Evolutionary conservation across 1,284 basidiomycete species (phyloP), one percentile per base, ranked within the genome.

Genomic region (Pseudozyma flocculosa): DNA sequence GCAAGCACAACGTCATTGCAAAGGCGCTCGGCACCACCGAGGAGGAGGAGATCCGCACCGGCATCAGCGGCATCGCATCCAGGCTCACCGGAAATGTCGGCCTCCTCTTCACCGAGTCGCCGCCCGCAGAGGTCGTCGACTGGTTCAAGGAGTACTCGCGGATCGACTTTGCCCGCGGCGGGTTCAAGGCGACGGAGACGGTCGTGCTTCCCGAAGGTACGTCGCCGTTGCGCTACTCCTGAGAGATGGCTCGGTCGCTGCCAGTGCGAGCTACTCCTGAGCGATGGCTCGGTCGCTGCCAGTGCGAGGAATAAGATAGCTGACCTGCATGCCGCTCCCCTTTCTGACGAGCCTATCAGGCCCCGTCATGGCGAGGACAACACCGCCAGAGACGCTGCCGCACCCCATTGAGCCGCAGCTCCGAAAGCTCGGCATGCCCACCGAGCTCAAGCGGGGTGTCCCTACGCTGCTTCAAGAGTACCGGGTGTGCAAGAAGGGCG

Each of bases 391-490:
- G 54, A 88, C 92, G 1, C 92, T 97, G 78, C 91, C 94, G 24
- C 92, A 96, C 79, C 92, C 90, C 68, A 90, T 97, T 81, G 94
- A 99, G 72, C 92, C 94, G 19, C 93, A 97, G 76, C 83, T 99
- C 48, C 86, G 94, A 51, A 88, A 89, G 77, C 84, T 97, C 26
- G 95, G 95, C 13, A 82, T 99, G 48, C 84, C 86, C 41, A 97
- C 94, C 18, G 84, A 83, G 49, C 85, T 99, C 81, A 85, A 88
- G 61, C 85, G 85, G 64, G 95, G 94, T 52, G 88, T 96, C 2
- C 94, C 95, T 2, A 89, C 87, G 4, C 81, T 98, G 49, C 84
- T 86, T 43, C 63, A 64, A 24, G 83, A 82, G 50, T 92, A 94
- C 77, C 84, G 84, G 44, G 82, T 99, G 43, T 97, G 94, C 80